Evolutionary conservation across 2,329 filamentous ascomycete species (phyloP).

Genomic region (Rhinocladiella similis): DNA sequence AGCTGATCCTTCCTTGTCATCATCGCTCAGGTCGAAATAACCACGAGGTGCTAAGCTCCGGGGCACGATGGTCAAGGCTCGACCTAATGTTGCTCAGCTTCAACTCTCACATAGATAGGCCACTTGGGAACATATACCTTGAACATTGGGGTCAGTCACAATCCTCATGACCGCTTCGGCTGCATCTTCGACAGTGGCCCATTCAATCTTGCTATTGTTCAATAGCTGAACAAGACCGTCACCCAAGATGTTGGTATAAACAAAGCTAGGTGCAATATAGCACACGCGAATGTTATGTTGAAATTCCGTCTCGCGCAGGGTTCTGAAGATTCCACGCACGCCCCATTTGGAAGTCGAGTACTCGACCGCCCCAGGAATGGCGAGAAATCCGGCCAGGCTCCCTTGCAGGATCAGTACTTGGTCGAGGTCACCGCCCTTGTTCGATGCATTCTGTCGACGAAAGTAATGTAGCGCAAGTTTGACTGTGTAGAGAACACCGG

Average conservation of each 20-base stretch:
- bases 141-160: constrained; percentile 16
- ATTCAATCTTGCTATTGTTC: constrained; percentile 9
- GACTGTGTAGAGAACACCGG: constrained; percentile 25
- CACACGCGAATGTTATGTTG: constrained; percentile 43
- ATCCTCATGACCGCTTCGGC: constrained; percentile 18
- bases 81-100: constrained; percentile 5
- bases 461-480: constrained; percentile 37
- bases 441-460: constrained; percentile 29
- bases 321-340: constrained; percentile 41
- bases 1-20: constrained; percentile 30
- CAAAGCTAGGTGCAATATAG: constrained; percentile 41
- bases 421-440: constrained; percentile 28
- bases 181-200: constrained; percentile 24
- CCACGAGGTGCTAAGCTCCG: constrained; percentile 35
- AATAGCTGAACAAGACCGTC: constrained; percentile 31
- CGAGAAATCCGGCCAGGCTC: constrained; percentile 38
- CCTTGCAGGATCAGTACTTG: constrained; percentile 36
- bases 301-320: constrained; percentile 33
- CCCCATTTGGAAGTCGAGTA: constrained; percentile 42
- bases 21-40: constrained; percentile 39
- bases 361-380: constrained; percentile 34
- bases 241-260: constrained; percentile 36
- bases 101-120: not conserved
- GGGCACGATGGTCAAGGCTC: constrained; percentile 36
- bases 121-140: not conserved